phyloP scores from a whole-genome alignment of 371 early-diverging fungal species.

The Basidiobolus heterosporus region DNA sequence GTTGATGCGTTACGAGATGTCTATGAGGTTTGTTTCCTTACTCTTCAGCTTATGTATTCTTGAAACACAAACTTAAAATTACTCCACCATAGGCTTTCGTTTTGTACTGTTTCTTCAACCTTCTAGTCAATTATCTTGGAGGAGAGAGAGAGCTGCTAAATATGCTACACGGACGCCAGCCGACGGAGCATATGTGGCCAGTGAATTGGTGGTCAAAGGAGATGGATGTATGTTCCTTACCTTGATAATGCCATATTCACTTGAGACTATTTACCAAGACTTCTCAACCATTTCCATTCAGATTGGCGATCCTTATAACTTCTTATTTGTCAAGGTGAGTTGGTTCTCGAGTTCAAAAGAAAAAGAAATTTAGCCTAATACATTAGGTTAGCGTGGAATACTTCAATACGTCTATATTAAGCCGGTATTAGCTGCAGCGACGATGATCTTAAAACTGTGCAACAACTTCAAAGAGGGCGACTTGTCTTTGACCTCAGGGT shows the following conservation, averaged over 20 bases:
- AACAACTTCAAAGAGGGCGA: conserved; percentile 69
- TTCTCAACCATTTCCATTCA: conserved; percentile 12
- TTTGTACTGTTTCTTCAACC: conserved; percentile 82
- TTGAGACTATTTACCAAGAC: neutral
- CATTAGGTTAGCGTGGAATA: conserved; percentile 44
- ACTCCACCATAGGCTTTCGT: conserved; percentile 80
- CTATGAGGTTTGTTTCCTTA: conserved; percentile 47
- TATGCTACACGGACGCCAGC: conserved; percentile 55
- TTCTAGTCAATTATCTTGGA: conserved; percentile 79
- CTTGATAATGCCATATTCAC: too few species aligned
- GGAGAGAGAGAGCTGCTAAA: conserved; percentile 74
- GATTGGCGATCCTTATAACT: conserved; percentile 77
- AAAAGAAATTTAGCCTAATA: neutral
- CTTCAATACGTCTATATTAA: conserved; percentile 86
- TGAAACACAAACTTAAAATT: neutral
- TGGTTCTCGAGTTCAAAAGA: neutral
- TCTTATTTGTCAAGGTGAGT: conserved; percentile 52
- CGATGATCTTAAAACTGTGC: conserved; percentile 58
- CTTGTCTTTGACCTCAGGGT: conserved; percentile 48
- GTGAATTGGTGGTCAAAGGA: conserved; percentile 53
- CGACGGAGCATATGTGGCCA: conserved; percentile 72
- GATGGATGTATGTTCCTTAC: conserved; percentile 56
- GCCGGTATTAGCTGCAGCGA: conserved; percentile 59
- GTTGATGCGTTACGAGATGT: conserved; percentile 85
- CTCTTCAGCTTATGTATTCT: neutral